Evolutionary conservation across 2,329 filamentous ascomycete species (phyloP), one percentile per base, ranked within the genome.

Genomic region (Capronia epimyces): DNA sequence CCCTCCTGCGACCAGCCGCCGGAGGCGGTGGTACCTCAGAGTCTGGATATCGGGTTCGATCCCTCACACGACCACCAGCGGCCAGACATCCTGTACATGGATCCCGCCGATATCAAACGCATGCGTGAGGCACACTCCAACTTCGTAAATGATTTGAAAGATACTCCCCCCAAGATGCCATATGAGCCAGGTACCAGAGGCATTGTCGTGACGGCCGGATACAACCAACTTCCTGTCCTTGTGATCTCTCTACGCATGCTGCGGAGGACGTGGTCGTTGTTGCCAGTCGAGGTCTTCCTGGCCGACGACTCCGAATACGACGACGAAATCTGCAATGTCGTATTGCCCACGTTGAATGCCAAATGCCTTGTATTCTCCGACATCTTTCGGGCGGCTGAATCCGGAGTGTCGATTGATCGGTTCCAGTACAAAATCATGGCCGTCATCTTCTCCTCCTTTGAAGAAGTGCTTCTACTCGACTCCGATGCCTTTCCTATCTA

Each of bases 391-490:
- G 43, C 57, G 24, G 50, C 54, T n/a, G 45, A 52, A 15, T 45
- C 50, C 10, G 56, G 51, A 13, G 46, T 57, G 3, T 42, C 36
- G 31, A 47, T 61, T 43, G 52, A 58, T 24, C 50, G 50, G 8
- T 80, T 72, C 60, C 78, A 82, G 60, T 75, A 76, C 66, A 81
- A 82, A 62, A 70, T 76, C 31, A 75, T 81, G 56, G 70, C 78
- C 3, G 72, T 82, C 15, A 66, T 82, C 2, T 76, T 81, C 55
- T 80, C 79, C 1, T 75, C 77, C 3, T 82, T 81, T 56, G 75
- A 80, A 60, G 71, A 80, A 46, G 71, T 80, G 9, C 68, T 82
- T 15, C 80, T 79, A 64, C 73, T 82, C 60, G 79, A 82, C 59
- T 75, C 76, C 49, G 78, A 81, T 59, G 72, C 71, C 53, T 79